A percentile compares a stretch with the other conserved stretches of the same genome.
Conservation (phyloP, 345 rosid species). For the Clarkia xantiana region DNA sequence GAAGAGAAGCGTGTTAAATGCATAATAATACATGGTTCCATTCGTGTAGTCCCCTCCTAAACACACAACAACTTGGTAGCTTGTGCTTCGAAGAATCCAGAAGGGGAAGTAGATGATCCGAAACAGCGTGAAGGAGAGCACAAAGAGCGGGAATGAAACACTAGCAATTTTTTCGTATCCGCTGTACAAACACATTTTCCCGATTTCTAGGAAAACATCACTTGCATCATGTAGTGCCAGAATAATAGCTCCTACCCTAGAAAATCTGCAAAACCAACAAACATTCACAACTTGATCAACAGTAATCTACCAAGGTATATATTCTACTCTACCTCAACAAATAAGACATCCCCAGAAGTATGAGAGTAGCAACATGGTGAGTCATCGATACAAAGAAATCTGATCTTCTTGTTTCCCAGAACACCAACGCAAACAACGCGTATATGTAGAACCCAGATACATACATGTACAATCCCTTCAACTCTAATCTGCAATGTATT, state of each 20-base stretch:
- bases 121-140: slow-evolving; percentile 38
- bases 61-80: slow-evolving; percentile 50
- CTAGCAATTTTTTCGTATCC: slow-evolving; percentile 47
- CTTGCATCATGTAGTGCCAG: slow-evolving; percentile 64
- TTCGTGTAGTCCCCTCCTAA: slow-evolving; percentile 30
- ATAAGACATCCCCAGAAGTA: slow-evolving; percentile 52
- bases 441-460: slow-evolving; percentile 72
- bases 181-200: slow-evolving; percentile 75
- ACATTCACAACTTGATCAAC: neutral
- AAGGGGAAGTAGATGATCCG: slow-evolving; percentile 53
- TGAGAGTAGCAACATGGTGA: slow-evolving; percentile 47
- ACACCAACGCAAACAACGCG: slow-evolving; percentile 58
- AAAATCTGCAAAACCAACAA: slow-evolving; percentile 29
- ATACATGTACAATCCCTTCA: slow-evolving; percentile 59
- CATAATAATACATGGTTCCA: slow-evolving; percentile 46
- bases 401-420: slow-evolving; percentile 79
- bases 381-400: slow-evolving; percentile 62
- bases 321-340: slow-evolving; percentile 32
- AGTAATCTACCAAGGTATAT: neutral
- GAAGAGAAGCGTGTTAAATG: slow-evolving; percentile 67
- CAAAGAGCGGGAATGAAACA: slow-evolving; percentile 35
- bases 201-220: slow-evolving; percentile 64
- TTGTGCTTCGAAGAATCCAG: slow-evolving; percentile 71
- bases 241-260: slow-evolving; percentile 54
- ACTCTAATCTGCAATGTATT: slow-evolving; percentile 30